A percentile compares a stretch with the other conserved stretches of the same genome.
Evolutionary conservation across 1,139 yeast genomes (phyloP).

Genomic region (Suhomyces bokatorum): DNA sequence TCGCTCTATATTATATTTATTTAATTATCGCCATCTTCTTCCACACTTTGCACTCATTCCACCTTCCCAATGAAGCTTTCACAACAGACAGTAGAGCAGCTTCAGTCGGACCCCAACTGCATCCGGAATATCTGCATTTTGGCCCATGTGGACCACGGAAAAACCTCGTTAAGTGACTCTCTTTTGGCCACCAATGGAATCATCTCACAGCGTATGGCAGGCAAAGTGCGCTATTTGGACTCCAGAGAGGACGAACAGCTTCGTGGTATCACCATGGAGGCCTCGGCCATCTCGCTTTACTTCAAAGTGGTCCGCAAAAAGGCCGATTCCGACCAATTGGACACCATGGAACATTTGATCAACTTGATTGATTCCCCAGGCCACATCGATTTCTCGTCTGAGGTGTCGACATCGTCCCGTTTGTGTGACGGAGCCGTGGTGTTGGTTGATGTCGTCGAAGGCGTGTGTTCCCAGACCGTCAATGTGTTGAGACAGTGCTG

Average conservation of each 20-base stretch:
- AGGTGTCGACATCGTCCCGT: conserved; percentile 93
- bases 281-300: conserved; percentile 86
- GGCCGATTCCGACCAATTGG: conserved; percentile 30
- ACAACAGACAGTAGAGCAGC: conserved; percentile 59
- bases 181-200: conserved; percentile 93
- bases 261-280: conserved; percentile 97
- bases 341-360: conserved; percentile 74
- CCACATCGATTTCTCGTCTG: conserved; percentile 94
- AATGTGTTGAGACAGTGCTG: conserved; percentile 95
- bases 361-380: conserved; percentile 98
- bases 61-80: conserved; percentile 48
- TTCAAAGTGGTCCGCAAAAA: conserved; percentile 61
- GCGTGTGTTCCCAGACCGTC: conserved; percentile 95
- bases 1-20: not conserved
- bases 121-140: conserved; percentile 90
- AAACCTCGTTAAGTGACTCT: conserved; percentile 92
- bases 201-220: conserved; percentile 92
- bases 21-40: no score
- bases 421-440: conserved; percentile 97
- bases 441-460: conserved; percentile 94
- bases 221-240: conserved; percentile 89
- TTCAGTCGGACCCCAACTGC: conserved; percentile 68
- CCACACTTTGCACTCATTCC: not conserved
- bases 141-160: conserved; percentile 99
- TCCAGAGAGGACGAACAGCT: conserved; percentile 94